Evolutionary conservation across 2,329 filamentous ascomycete species (phyloP), one percentile per base, ranked within the genome.

Genomic region (Aspergillus jensenii): DNA sequence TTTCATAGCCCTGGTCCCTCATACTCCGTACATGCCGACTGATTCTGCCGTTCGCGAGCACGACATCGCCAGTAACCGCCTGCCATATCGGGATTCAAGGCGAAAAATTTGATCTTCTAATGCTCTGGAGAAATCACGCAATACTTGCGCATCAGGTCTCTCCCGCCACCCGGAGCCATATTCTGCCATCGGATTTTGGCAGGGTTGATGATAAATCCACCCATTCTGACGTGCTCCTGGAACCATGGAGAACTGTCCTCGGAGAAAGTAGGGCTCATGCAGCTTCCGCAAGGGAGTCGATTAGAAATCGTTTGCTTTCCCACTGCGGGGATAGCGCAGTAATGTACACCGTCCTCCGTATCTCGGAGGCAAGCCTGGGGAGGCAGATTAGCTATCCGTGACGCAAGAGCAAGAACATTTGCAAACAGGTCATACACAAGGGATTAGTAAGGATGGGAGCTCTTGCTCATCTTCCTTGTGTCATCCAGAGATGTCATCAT

Each of bases 111-210:
- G 62, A 69, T 73, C 63, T 63, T 59, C 63, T 71, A 65, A 72
- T 68, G 63, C 48, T 52, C 58, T 52, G 52, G 55, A 62, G 59
- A 69, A 72, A 76, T 73, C 74, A 76, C 74, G 74, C 74, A 71
- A 76, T 76, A 69, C 59, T 61, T 74, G 72, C 72, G 31, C 57
- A 5, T 23, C 8, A 49, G 69, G 68, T 63, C 12, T 6, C 50
- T 66, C 44, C 58, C 49, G 51, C 14, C 27, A 2, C 31, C 69
- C 65, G 62, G n/a, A 71, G 1, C 8, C 25, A 33, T 44, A 39
- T 52, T 58, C 52, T 59, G 21, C 61, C 59, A 60, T 31, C 44
- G 25, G 19, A n/a, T 40, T 62, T 45, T 53, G 33, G 39, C 15
- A n/a, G 31, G 12, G 31, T 47, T 41, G 66, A 62, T 67, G 63